Conservation (phyloP, 345 rosid genomes). For the Dimocarpus longan region DNA sequence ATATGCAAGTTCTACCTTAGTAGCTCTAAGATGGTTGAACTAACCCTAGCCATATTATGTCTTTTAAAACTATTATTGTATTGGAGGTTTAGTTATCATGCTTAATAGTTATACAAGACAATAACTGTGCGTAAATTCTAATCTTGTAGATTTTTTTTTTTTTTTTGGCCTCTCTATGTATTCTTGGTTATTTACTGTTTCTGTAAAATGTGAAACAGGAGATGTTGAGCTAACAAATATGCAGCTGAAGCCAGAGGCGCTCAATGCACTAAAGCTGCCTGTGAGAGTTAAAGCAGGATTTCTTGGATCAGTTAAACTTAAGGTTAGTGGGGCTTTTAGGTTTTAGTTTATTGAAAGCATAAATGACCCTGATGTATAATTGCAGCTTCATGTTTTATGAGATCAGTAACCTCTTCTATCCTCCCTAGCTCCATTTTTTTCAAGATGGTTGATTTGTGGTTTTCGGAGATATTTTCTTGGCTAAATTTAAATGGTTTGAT, state of each 20-base stretch:
- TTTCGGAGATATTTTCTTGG: background rate
- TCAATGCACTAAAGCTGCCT: conserved; percentile 93
- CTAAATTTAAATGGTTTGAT: background rate
- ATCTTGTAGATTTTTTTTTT: background rate
- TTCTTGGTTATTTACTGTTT: background rate
- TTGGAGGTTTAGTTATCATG: background rate
- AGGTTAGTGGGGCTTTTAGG: conserved; percentile 51
- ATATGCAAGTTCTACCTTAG: background rate
- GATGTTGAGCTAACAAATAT: conserved; percentile 93
- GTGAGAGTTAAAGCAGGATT: conserved; percentile 97
- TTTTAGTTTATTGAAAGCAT: background rate
- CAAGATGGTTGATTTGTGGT: background rate
- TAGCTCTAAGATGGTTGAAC: background rate
- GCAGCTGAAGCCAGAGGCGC: conserved; percentile 99
- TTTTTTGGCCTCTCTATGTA: background rate
- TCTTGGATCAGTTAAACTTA: conserved; percentile 97
- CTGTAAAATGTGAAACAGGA: conserved; percentile 50
- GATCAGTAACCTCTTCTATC: background rate
- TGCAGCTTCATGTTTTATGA: background rate
- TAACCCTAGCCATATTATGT: background rate
- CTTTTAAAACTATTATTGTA: background rate
- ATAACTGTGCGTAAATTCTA: background rate
- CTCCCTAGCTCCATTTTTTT: background rate
- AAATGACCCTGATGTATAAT: background rate
- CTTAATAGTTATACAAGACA: background rate